Percentiles rank a stretch among this genome's conserved stretches.
phyloP scores from a whole-genome alignment of 805 yeast genomes.

The Starmerella tilneyi region DNA sequence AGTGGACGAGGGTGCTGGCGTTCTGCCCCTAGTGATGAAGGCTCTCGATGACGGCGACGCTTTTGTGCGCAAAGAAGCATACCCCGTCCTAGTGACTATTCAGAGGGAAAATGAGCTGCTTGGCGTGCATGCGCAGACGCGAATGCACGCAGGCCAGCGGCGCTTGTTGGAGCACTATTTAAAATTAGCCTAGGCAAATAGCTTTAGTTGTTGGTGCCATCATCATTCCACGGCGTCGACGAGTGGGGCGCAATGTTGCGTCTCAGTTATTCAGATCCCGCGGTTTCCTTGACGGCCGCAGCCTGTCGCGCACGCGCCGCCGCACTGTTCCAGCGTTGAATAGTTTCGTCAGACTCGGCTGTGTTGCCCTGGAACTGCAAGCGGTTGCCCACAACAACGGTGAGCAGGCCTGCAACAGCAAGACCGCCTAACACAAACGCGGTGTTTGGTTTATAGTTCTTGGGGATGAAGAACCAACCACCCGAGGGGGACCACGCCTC shows the following conservation, averaged over 20 bases:
- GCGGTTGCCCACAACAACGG: conserved; percentile 35
- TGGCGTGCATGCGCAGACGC: conserved; percentile 11
- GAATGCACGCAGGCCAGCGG: conserved; percentile 27
- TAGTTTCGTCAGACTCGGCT: conserved; percentile 35
- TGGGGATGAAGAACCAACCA: conserved; percentile 49
- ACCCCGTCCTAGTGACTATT: conserved; percentile 24
- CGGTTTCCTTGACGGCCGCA: conserved; percentile 25
- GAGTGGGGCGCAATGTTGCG: no score
- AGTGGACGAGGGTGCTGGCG: background rate
- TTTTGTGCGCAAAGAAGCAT: conserved; percentile 27
- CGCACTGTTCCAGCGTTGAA: conserved; percentile 40
- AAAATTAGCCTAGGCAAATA: conserved; percentile 3
- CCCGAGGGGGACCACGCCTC: conserved; percentile 40
- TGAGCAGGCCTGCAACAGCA: conserved; percentile 30
- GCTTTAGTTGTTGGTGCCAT: no score
- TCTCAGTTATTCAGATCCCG: conserved; percentile 13
- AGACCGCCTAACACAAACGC: conserved; percentile 35
- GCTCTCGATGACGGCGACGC: conserved; percentile 19
- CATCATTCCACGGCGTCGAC: no score
- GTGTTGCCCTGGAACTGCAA: conserved; percentile 32
- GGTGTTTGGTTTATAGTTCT: conserved; percentile 41
- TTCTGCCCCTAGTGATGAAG: background rate
- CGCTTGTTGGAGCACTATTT: conserved; percentile 26
- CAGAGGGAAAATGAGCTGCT: conserved; percentile 15
- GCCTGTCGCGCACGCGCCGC: conserved; percentile 33